phyloP scores from a whole-genome alignment of 768 basidiomycete species.

The Chalciporus chontae region DNA sequence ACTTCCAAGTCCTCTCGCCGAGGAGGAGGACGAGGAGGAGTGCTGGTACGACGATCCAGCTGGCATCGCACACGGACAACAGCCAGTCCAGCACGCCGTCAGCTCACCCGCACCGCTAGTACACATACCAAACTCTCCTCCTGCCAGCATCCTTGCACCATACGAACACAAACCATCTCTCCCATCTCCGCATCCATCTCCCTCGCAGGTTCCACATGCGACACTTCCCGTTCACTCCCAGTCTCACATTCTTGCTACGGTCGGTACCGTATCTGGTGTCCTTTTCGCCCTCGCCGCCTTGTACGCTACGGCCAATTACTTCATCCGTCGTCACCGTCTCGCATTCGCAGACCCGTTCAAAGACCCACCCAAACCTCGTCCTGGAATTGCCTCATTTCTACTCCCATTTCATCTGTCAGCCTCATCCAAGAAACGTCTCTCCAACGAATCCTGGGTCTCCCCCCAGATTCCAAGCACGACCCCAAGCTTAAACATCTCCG shows the following conservation, averaged over 20 bases:
- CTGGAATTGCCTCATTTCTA: conserved; percentile 1
- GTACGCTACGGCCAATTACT: conserved; percentile 1
- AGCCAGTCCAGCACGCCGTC: not conserved
- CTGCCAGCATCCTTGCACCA: conserved; percentile 9
- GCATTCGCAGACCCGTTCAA: conserved; percentile 6
- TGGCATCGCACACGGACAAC: too few relatives aligned
- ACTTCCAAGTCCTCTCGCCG: conserved; percentile 3
- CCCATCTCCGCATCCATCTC: conserved; percentile 9
- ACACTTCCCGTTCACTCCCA: conserved; percentile 6
- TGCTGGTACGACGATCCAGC: not conserved
- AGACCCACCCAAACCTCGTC: conserved; percentile 5
- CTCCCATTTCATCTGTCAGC: not conserved
- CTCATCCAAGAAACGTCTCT: conserved; percentile 19
- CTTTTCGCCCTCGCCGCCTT: conserved; percentile 10
- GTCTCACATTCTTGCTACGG: conserved; percentile 8
- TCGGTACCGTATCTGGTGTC: conserved; percentile 19
- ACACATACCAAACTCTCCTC: conserved; percentile 1
- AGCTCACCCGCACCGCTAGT: not conserved
- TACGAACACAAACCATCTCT: conserved; percentile 2
- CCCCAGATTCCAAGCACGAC: conserved; percentile 8
- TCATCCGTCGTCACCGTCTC: conserved; percentile 13
- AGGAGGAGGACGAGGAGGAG: conserved; percentile 13
- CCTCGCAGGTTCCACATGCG: conserved; percentile 8
- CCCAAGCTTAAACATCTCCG: not conserved
- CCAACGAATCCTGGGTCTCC: conserved; percentile 26